Base-by-base conservation (phyloP, 805 yeast species). In the Spathaspora sp. region DNA sequence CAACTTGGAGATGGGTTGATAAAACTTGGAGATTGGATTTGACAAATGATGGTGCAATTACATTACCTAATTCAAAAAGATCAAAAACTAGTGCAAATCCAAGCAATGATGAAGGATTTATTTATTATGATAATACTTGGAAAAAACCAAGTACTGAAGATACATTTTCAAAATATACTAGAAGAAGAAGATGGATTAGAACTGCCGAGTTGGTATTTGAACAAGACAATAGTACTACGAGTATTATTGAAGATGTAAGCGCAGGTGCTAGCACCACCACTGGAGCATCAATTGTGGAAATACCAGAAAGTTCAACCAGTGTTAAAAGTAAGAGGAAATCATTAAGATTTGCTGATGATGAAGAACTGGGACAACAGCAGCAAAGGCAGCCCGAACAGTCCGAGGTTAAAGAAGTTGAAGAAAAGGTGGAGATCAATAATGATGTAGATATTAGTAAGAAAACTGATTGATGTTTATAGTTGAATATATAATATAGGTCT, bases 1-100 rank as follows among this genome's bases (percentile, higher is more conserved):
- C 92, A 76, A 75, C 78, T 18, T 94, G 98, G 98, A 80, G 87
- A 64, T 94, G 98, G 98, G 89, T 92, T 17, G 98, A 94, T 67
- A 82, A 82, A 63, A 80, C 91, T 0, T 93, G 99, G 99, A 76
- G 92, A 59, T 75, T 92, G 53, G 99, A 93, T 69, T 73, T 89
- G 58, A 86, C 96, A 12, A 90, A 89, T 60, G 96, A 89, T 64
- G 96, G 96, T 2, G 85, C 96, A 2, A 79, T 91, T 32, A 88
- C 86, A 49, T 73, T 88, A 54, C 77, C 87, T 20, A 81, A 83
- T 47, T 74, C 85, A 12, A 83, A 83, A 59, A 76, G 77, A 28
- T 64, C 72, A 2, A 73, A 77, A 60, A 75, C 84, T 6, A 79
- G 83, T 0, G 87, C 90, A 1, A 82, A 84, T 60, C 97, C 97